Base-by-base conservation (phyloP, 2,329 filamentous ascomycete genomes). In the Apiospora aurea region DNA sequence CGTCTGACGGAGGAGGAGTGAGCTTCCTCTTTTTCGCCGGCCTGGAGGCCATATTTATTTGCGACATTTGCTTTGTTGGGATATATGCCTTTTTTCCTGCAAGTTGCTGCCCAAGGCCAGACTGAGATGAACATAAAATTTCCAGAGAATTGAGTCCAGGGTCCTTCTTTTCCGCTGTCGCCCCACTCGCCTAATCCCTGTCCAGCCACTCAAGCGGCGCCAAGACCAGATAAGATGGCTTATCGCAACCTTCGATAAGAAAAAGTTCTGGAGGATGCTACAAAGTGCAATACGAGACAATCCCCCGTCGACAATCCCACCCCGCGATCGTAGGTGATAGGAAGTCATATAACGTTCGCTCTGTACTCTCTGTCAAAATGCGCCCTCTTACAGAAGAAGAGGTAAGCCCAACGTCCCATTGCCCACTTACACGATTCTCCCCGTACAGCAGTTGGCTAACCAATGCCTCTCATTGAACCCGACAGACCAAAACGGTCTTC, bases 401-500 rank as follows among this genome's bases (percentile, higher is more conserved):
- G 57, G 66, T 68, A 68, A 41, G 34, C 34, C n/a, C 29, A 4
- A n/a, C 41, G 14, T 2, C 57, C 4, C 13, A 1, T 47, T n/a
- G 66, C 43, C 13, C 43, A 10, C 16, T 64, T 21, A 16, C 26
- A 29, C 11, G 2, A 13, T 26, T 38, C 57, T 64, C 29, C 6
- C 41, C 66, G 1, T 6, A 26, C 14, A 47, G 13, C n/a, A 18
- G 26, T 29, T 21, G 66, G 26, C 38, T 66, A 13, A 44, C 43
- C 43, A 43, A 89, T 78, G 67, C 97, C 97, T 90, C 92, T 70
- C 90, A 97, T 76, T 96, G 94, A 71, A 94, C 94, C 82, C 83
- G 86, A 79, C 93, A 95, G 84, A 93, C 92, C 72, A 90, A 93
- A 81, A 93, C 93, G 1, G 90, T 98, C 78, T 97, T 98, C 83